phyloP scores from a whole-genome alignment of 371 early-diverging fungal species.

The Rhizopus sp. region DNA sequence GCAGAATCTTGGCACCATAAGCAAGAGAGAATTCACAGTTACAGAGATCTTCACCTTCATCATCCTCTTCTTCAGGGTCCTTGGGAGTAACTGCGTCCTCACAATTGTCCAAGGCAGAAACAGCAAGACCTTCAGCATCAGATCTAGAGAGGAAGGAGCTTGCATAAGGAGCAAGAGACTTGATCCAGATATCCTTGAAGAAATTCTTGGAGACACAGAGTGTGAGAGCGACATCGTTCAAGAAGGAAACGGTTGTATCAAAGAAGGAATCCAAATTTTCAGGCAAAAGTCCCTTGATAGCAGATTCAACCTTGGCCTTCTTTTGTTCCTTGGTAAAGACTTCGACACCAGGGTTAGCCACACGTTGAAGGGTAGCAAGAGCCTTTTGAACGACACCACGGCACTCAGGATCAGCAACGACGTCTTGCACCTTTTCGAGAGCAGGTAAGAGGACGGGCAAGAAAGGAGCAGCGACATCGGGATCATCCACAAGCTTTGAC shows the following conservation, averaged over 20 bases:
- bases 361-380: constrained; percentile 45
- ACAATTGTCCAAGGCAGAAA: constrained; percentile 42
- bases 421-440: constrained; percentile 73
- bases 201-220: constrained; percentile 46
- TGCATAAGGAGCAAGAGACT: constrained; percentile 55
- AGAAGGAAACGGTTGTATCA: constrained; percentile 40
- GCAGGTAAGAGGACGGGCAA: constrained; percentile 82
- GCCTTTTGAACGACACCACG: constrained; percentile 65
- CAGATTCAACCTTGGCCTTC: constrained; percentile 41
- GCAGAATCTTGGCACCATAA: constrained; percentile 81
- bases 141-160: constrained; percentile 52
- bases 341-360: constrained; percentile 34
- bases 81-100: constrained; percentile 46
- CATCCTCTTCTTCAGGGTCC: constrained; percentile 43
- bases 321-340: constrained; percentile 47
- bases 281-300: constrained; percentile 45
- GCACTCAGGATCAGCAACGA: constrained; percentile 79
- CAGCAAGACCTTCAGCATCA: constrained; percentile 30
- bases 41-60: constrained; percentile 69
- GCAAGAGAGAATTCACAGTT: constrained; percentile 81
- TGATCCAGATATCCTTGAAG: constrained; percentile 39
- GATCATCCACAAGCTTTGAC: constrained; percentile 83
- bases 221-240: constrained; percentile 46
- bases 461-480: constrained; percentile 81
- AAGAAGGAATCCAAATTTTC: constrained; percentile 26